phyloP scores from a whole-genome alignment of 2,329 filamentous ascomycete genomes.

The Fusarium nodosum region DNA sequence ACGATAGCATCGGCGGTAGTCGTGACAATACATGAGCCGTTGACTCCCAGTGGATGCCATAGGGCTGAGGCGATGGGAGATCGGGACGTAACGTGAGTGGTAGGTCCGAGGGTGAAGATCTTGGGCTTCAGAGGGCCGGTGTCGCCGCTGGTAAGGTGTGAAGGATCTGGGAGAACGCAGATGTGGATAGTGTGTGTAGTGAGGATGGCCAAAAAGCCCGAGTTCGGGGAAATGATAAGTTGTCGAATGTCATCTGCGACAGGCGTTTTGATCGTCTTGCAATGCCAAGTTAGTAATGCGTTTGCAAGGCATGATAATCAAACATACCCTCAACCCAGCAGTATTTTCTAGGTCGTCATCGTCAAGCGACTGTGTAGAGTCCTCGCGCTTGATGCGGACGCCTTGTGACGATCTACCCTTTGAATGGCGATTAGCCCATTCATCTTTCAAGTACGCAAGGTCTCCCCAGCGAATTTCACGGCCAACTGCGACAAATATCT shows the following conservation, averaged over 20 bases:
- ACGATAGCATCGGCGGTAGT: conserved; percentile 90
- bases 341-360: conserved; percentile 49
- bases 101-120: conserved; percentile 92
- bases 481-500: conserved; percentile 89
- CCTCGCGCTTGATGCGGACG: conserved; percentile 64
- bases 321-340: conserved; percentile 54
- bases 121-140: conserved; percentile 80
- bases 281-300: conserved; percentile 17
- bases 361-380: conserved; percentile 57
- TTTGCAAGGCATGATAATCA: not conserved
- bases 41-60: conserved; percentile 93
- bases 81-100: conserved; percentile 89
- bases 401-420: conserved; percentile 52
- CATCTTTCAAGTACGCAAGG: conserved; percentile 81
- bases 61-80: conserved; percentile 83
- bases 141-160: conserved; percentile 79
- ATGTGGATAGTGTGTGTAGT: conserved; percentile 92
- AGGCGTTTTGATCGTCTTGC: conserved; percentile 79
- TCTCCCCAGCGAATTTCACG: conserved; percentile 95
- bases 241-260: conserved; percentile 87
- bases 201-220: conserved; percentile 85
- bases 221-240: conserved; percentile 84
- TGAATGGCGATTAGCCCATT: conserved; percentile 53
- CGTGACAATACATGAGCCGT: conserved; percentile 86
- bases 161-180: conserved; percentile 83